Conservation (phyloP, 2,329 filamentous ascomycete genomes). For the Alternaria consortialis region DNA sequence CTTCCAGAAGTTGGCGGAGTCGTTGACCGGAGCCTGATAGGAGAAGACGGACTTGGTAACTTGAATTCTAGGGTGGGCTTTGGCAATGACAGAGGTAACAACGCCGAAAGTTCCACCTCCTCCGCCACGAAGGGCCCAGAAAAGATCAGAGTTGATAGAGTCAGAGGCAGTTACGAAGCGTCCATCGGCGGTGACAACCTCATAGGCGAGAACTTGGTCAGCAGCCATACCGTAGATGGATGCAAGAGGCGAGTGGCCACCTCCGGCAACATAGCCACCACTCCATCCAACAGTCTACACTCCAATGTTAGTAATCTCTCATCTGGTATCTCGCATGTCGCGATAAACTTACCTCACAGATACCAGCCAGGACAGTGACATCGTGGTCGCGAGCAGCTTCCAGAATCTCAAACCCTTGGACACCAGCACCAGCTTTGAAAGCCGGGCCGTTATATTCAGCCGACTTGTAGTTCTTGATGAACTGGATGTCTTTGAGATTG, state of each 20-base stretch:
- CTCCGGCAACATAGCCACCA: conserved; percentile 23
- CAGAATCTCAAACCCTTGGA: conserved; percentile 31
- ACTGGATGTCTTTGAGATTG: conserved; percentile 31
- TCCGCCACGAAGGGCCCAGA: conserved; percentile 29
- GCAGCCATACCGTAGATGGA: conserved; percentile 33
- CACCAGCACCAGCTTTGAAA: conserved; percentile 37
- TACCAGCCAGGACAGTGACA: conserved; percentile 35
- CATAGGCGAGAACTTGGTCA: conserved; percentile 35
- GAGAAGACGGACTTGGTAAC: conserved; percentile 40
- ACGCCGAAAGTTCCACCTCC: conserved; percentile 32
- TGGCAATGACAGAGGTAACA: conserved; percentile 28
- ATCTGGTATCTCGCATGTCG: background rate
- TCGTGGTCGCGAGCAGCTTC: conserved; percentile 24
- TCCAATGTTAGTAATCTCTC: background rate
- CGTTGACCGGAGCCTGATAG: conserved; percentile 25
- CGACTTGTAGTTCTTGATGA: conserved; percentile 22
- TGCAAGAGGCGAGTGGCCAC: conserved; percentile 33
- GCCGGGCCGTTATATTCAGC: conserved; percentile 30
- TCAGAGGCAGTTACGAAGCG: conserved; percentile 31
- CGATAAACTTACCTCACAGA: conserved; percentile 35
- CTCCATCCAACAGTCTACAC: conserved; percentile 39
- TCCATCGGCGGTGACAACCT: conserved; percentile 39
- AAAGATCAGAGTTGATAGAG: conserved; percentile 24
- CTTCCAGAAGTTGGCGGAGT: conserved; percentile 32
- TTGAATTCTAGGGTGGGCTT: conserved; percentile 29